phyloP scores from a whole-genome alignment of 2,329 filamentous ascomycete species.

The Diaporthe ampelina region DNA sequence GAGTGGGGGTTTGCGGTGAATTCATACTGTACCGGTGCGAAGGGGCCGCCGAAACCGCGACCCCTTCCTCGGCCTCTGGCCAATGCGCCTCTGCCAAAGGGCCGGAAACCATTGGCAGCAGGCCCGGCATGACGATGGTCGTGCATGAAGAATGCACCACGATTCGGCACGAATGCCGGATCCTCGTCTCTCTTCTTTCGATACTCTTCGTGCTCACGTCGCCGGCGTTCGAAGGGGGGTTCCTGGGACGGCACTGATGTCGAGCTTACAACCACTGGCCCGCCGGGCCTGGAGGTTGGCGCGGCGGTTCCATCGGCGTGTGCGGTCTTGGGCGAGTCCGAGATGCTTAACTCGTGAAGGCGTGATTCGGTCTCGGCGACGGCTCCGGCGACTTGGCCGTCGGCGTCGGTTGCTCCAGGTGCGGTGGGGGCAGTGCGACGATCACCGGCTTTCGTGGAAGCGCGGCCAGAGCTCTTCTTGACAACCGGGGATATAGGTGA shows the following conservation, averaged over 20 bases:
- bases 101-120: constrained; percentile 82
- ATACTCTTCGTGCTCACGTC: constrained; percentile 92
- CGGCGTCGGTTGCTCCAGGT: constrained; percentile 41
- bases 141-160: constrained; percentile 97
- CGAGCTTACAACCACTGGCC: constrained; percentile 69
- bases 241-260: constrained; percentile 66
- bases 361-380: constrained; percentile 69
- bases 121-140: constrained; percentile 88
- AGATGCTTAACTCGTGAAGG: constrained; percentile 67
- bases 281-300: constrained; percentile 58
- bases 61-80: constrained; percentile 72
- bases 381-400: constrained; percentile 45
- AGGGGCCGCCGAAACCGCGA: constrained; percentile 68
- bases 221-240: constrained; percentile 76
- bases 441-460: constrained; percentile 52
- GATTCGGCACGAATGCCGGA: constrained; percentile 92
- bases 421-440: constrained; percentile 42
- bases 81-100: constrained; percentile 70
- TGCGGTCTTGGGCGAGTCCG: constrained; percentile 56
- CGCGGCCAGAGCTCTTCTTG: constrained; percentile 58
- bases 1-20: neutral
- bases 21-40: constrained; percentile 75
- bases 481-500: constrained; percentile 63
- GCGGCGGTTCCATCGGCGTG: constrained; percentile 60
- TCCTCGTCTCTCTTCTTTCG: constrained; percentile 89